Evolutionary conservation across 2,329 filamentous ascomycete species (phyloP).

Genomic region (Pleurostoma richardsiae): DNA sequence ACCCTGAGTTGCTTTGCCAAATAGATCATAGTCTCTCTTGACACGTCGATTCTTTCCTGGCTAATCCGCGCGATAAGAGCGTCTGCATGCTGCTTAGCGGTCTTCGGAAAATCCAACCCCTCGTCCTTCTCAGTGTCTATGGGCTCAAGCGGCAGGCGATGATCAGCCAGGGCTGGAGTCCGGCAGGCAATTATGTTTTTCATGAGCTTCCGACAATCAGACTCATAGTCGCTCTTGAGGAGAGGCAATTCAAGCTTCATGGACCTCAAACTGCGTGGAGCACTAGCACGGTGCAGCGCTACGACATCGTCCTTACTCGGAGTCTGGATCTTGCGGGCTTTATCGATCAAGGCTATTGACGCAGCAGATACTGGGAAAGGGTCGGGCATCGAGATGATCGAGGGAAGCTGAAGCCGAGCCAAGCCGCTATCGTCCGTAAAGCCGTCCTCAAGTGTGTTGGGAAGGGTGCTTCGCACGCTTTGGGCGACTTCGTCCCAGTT

Average conservation of each 20-base stretch:
- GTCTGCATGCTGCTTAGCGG: not conserved
- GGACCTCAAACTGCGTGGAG: not conserved
- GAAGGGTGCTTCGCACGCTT: not conserved
- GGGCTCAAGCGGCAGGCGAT: slow-evolving; percentile 17
- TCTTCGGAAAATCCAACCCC: slow-evolving; percentile 16
- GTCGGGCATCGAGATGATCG: not conserved
- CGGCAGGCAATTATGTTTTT: slow-evolving; percentile 7
- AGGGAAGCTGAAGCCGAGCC: not conserved
- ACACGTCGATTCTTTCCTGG: slow-evolving; percentile 14
- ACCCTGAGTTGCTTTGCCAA: slow-evolving; percentile 11
- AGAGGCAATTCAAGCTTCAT: slow-evolving; percentile 16
- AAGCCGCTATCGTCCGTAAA: not conserved
- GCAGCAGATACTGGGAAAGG: not conserved
- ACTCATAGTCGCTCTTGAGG: slow-evolving; percentile 16
- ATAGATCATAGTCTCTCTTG: slow-evolving; percentile 10
- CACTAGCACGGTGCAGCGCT: no score
- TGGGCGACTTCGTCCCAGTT: no score
- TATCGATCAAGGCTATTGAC: not conserved
- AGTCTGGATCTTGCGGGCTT: no score
- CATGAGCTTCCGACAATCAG: slow-evolving; percentile 12
- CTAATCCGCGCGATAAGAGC: slow-evolving; percentile 8
- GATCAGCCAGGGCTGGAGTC: slow-evolving; percentile 9
- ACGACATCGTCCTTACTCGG: no score
- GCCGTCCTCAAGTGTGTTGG: not conserved
- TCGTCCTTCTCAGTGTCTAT: slow-evolving; percentile 14